Percentiles rank a stretch among this genome's conserved stretches.
Conservation (phyloP, 2,329 filamentous ascomycete genomes). For the Gliomastix tumulicola region DNA sequence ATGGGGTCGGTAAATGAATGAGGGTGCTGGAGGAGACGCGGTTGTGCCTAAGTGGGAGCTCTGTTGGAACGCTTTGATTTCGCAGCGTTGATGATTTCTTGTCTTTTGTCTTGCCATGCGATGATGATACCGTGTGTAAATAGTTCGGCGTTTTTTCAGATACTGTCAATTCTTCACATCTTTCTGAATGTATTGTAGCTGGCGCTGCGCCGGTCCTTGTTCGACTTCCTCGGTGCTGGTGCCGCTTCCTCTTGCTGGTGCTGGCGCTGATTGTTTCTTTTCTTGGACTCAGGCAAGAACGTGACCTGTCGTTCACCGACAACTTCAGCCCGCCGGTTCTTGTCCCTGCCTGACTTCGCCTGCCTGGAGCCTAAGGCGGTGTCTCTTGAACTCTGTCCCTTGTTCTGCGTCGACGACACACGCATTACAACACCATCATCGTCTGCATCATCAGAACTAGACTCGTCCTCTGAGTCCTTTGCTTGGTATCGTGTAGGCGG, state of each 20-base stretch:
- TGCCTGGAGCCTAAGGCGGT: constrained; percentile 49
- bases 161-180: too few relatives aligned
- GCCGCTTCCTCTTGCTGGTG: constrained; percentile 16
- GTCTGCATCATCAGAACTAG: constrained; percentile 29
- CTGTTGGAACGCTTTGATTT: too few relatives aligned
- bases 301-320: constrained; percentile 62
- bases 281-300: constrained; percentile 59
- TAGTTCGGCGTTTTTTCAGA: too few relatives aligned
- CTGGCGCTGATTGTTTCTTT: constrained; percentile 38
- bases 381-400: constrained; percentile 47
- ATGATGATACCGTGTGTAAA: too few relatives aligned
- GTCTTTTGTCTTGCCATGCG: too few relatives aligned
- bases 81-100: too few relatives aligned
- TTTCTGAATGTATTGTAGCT: constrained; percentile 69
- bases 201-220: constrained; percentile 56
- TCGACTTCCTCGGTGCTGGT: constrained; percentile 21
- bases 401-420: constrained; percentile 62
- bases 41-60: too few relatives aligned
- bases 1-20: constrained; percentile 6
- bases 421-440: constrained; percentile 49
- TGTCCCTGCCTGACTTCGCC: constrained; percentile 42
- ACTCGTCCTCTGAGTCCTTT: constrained; percentile 35
- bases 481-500: constrained; percentile 26
- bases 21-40: too few relatives aligned
- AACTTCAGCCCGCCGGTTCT: constrained; percentile 37